Conservation (phyloP, 176 grass and related monocot species). For the Coix lacrymajobi region DNA sequence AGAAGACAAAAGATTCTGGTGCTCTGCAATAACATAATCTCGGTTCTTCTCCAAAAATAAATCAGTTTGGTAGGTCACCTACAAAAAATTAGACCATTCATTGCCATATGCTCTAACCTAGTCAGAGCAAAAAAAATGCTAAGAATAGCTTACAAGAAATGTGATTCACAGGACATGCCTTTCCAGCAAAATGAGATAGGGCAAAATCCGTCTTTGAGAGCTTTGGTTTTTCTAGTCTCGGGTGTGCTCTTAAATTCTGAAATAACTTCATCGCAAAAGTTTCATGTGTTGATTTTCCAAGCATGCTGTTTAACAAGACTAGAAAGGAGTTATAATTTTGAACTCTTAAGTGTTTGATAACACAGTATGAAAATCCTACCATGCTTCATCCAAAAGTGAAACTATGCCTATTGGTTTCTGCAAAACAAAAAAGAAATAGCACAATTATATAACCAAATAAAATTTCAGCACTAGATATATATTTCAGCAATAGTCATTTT, state of each 20-base stretch:
- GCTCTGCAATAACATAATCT: conserved; percentile 75
- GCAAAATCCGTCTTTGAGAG: conserved; percentile 79
- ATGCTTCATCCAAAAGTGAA: conserved; percentile 94
- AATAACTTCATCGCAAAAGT: conserved; percentile 76
- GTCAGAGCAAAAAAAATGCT: conserved; percentile 19
- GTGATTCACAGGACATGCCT: conserved; percentile 50
- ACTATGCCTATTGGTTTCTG: conserved; percentile 96
- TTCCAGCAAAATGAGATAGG: conserved; percentile 81
- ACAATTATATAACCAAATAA: conserved; percentile 3
- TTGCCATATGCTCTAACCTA: conserved; percentile 21
- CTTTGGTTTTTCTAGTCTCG: conserved; percentile 74
- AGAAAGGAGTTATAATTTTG: conserved; percentile 42
- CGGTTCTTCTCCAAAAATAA: conserved; percentile 89
- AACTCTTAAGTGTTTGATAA: conserved; percentile 12
- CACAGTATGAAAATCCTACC: conserved; percentile 44
- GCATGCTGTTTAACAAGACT: conserved; percentile 63
- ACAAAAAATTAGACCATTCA: conserved; percentile 10
- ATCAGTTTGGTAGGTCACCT: conserved; percentile 87
- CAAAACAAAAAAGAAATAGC: conserved; percentile 28
- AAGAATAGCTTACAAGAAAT: conserved; percentile 33
- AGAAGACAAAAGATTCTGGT: conserved; percentile 77
- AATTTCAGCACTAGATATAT: not conserved
- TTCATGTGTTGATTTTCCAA: conserved; percentile 86
- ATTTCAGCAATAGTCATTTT: conserved; percentile 1
- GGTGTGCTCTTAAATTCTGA: conserved; percentile 57